phyloP scores from a whole-genome alignment of 2,329 filamentous ascomycete species.

The Cladorrhinum sp. region DNA sequence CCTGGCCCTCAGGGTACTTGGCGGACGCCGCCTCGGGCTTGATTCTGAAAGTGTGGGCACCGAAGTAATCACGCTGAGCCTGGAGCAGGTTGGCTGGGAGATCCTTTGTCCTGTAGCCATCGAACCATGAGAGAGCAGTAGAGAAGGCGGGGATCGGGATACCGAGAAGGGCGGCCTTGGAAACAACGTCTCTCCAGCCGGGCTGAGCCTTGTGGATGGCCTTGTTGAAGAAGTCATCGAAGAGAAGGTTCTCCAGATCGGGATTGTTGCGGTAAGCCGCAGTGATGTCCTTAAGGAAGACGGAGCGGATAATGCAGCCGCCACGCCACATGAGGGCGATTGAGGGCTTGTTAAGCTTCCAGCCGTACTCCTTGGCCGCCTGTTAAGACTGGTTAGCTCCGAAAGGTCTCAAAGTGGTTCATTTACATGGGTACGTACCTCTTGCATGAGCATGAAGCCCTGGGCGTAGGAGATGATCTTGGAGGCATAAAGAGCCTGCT shows the following conservation, averaged over 20 bases:
- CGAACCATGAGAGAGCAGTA: conserved; percentile 96
- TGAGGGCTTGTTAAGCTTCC: conserved; percentile 99
- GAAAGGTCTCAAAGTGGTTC: not conserved
- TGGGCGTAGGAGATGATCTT: conserved; percentile 99
- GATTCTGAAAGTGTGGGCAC: conserved; percentile 85
- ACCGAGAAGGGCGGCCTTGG: conserved; percentile 88
- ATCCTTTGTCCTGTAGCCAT: conserved; percentile 96
- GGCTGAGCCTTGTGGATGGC: conserved; percentile 95
- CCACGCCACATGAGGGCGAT: conserved; percentile 99
- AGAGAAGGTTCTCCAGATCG: conserved; percentile 95
- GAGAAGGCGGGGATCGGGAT: conserved; percentile 96
- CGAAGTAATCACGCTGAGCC: conserved; percentile 99
- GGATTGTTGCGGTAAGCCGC: conserved; percentile 91
- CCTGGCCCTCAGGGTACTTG: conserved; percentile 79
- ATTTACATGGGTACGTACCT: conserved; percentile 55
- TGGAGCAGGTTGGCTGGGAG: conserved; percentile 97
- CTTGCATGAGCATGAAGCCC: conserved; percentile 99
- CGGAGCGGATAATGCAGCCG: conserved; percentile 99
- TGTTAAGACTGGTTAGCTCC: conserved; percentile 36
- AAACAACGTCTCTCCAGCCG: conserved; percentile 87
- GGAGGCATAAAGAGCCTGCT: conserved; percentile 97
- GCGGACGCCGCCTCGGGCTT: conserved; percentile 75
- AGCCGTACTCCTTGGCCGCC: conserved; percentile 92
- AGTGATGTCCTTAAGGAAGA: conserved; percentile 99
- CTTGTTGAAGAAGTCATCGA: conserved; percentile 99